Evolutionary conservation across 768 basidiomycete genomes (phyloP).

Genomic region (Piloderma croceum): DNA sequence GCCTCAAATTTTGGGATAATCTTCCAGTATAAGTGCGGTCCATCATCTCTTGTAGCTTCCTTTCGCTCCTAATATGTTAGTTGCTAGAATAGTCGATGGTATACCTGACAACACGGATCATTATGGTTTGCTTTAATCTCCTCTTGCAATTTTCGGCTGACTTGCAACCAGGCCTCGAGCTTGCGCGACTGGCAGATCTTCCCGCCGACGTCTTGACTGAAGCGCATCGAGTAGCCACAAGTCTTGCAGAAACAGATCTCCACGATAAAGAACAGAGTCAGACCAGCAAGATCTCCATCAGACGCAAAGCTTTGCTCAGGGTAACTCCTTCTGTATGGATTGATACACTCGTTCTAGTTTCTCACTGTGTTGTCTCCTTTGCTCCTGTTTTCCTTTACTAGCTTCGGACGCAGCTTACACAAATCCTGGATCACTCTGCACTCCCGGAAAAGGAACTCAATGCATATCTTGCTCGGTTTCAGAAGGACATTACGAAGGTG

Average conservation of each 20-base stretch:
- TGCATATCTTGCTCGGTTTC: slow-evolving; percentile 61
- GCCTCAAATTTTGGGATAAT: slow-evolving; percentile 58
- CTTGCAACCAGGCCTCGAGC: slow-evolving; percentile 64
- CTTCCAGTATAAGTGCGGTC: slow-evolving; percentile 69
- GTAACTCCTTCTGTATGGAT: slow-evolving; percentile 35
- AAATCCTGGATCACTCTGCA: slow-evolving; percentile 66
- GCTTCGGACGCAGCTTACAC: slow-evolving; percentile 70
- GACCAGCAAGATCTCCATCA: slow-evolving; percentile 49
- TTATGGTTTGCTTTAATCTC: slow-evolving; percentile 49
- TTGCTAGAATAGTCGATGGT: slow-evolving; percentile 67
- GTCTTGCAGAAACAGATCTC: slow-evolving; percentile 52
- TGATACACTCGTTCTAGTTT: background rate
- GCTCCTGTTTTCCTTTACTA: slow-evolving; percentile 23
- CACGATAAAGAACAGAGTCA: slow-evolving; percentile 57
- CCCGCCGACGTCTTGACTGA: slow-evolving; percentile 65
- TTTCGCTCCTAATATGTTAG: background rate
- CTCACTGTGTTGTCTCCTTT: slow-evolving; percentile 1
- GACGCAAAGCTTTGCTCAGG: slow-evolving; percentile 63
- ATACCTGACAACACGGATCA: slow-evolving; percentile 55
- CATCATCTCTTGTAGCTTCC: too few species aligned
- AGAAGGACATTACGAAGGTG: slow-evolving; percentile 61
- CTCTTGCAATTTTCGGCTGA: background rate
- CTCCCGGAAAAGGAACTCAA: slow-evolving; percentile 68
- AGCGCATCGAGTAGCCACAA: slow-evolving; percentile 54
- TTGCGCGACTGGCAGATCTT: slow-evolving; percentile 83